A percentile compares a stretch with the other conserved stretches of the same genome.
These are phyloP conservation scores for Gryganskiella cystojenkinii DNA, from an alignment of 192 early-diverging fungal genomes.

Conservation along the genomic window DNA sequence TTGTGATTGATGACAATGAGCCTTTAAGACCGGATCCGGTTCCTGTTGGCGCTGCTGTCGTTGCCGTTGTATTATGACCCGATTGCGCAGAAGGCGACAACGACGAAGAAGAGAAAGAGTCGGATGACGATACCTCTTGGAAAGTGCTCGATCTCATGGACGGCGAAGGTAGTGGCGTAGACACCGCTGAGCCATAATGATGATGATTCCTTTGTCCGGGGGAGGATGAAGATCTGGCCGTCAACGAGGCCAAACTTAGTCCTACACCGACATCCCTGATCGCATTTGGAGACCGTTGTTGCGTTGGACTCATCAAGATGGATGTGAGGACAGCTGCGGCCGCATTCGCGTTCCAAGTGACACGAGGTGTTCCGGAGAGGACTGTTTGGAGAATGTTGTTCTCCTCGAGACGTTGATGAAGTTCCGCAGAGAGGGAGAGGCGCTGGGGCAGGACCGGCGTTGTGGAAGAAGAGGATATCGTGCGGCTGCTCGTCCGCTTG, in stretches of 20 bases:
- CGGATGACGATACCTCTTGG: too few relatives aligned
- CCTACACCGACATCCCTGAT: too few relatives aligned
- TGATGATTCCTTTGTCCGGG: too few relatives aligned
- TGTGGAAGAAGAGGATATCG: background rate
- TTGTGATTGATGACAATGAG: background rate
- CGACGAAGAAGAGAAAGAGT: too few relatives aligned
- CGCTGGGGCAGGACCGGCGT: slow-evolving; percentile 10
- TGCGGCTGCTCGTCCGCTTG: background rate
- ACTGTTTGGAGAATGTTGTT: slow-evolving; percentile 45
- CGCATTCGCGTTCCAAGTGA: slow-evolving; percentile 5
- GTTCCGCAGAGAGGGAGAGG: slow-evolving; percentile 42
- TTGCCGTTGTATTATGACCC: too few relatives aligned
- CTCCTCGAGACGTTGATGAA: slow-evolving; percentile 36
- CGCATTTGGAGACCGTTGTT: background rate
- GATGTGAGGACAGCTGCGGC: slow-evolving; percentile 1
- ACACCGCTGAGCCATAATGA: too few relatives aligned
- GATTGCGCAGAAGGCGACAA: too few relatives aligned
- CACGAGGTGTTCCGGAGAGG: slow-evolving; percentile 9
- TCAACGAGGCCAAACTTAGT: too few relatives aligned
- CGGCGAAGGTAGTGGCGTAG: too few relatives aligned
- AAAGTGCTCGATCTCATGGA: too few relatives aligned
- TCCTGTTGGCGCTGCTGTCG: background rate
- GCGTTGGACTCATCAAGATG: background rate
- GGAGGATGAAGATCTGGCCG: too few relatives aligned
- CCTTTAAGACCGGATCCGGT: background rate